Percentiles rank a stretch among this genome's conserved stretches.
phyloP scores from a whole-genome alignment of 2,329 filamentous ascomycete species.

The Bertia moriformis region DNA sequence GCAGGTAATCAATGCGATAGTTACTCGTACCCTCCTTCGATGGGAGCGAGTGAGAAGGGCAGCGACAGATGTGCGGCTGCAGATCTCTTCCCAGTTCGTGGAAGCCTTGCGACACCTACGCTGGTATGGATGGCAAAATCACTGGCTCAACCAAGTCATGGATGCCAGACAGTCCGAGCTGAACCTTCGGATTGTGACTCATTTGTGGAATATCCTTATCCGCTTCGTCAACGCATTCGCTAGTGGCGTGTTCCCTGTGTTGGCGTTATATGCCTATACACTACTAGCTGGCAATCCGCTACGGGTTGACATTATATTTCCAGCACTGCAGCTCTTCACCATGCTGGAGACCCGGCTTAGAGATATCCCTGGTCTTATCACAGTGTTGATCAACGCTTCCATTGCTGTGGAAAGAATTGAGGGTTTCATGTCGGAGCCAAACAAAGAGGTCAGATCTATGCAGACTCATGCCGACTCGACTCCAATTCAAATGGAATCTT shows the following conservation, averaged over 20 bases:
- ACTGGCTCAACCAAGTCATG: constrained; percentile 60
- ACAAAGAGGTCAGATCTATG: constrained; percentile 46
- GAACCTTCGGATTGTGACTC: constrained; percentile 46
- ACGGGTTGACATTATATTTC: constrained; percentile 72
- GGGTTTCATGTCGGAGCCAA: constrained; percentile 71
- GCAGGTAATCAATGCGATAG: constrained; percentile 53
- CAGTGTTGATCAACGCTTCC: constrained; percentile 65
- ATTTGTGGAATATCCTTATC: constrained; percentile 47
- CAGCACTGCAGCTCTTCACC: constrained; percentile 66
- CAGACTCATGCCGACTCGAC: constrained; percentile 6
- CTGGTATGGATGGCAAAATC: constrained; percentile 71
- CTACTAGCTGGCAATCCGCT: constrained; percentile 52
- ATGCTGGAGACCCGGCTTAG: constrained; percentile 62
- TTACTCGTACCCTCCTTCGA: constrained; percentile 50
- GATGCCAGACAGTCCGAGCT: constrained; percentile 54
- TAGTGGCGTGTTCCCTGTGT: constrained; percentile 63
- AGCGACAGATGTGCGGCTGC: constrained; percentile 64
- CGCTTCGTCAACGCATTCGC: constrained; percentile 56
- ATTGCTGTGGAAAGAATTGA: constrained; percentile 73
- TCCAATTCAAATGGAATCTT: constrained; percentile 31
- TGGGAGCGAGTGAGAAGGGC: constrained; percentile 59
- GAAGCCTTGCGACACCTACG: constrained; percentile 69
- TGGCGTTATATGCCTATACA: constrained; percentile 71
- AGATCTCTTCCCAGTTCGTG: constrained; percentile 73
- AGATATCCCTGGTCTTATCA: constrained; percentile 63